Conservation (phyloP, 2,329 filamentous ascomycete genomes). For the Metarhizium robertsii region DNA sequence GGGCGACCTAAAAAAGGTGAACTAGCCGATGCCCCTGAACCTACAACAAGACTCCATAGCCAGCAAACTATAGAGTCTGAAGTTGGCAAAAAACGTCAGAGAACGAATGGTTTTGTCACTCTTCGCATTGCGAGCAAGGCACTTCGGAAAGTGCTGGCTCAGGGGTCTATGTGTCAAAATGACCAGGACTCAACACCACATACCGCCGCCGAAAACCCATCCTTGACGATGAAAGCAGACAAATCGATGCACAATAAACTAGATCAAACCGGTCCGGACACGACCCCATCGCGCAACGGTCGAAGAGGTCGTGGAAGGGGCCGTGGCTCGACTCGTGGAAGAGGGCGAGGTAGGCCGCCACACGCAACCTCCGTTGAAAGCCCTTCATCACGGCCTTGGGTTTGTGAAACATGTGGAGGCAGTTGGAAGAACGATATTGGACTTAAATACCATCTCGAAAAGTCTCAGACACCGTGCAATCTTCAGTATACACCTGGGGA, state of each 20-base stretch:
- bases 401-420: conserved; percentile 43
- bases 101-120: background rate
- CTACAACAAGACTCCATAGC: background rate
- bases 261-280: background rate
- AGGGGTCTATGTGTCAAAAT: background rate
- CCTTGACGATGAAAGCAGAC: background rate
- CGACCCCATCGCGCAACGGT: background rate
- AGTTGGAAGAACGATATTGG: conserved; percentile 50
- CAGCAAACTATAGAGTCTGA: background rate
- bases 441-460: conserved; percentile 48
- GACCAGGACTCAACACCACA: background rate
- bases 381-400: conserved; percentile 23
- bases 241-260: background rate
- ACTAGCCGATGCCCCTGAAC: background rate
- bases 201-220: background rate
- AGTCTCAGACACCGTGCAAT: conserved; percentile 45
- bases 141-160: background rate
- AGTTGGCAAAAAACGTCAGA: background rate
- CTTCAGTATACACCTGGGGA: conserved; percentile 22
- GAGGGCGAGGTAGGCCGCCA: conserved; percentile 6
- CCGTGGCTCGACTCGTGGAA: conserved; percentile 7
- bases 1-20: background rate
- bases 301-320: conserved; percentile 4
- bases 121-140: conserved; percentile 1
- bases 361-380: conserved; percentile 8